These are phyloP conservation scores for Acacia confusa DNA, from an alignment of 306 rosid species.

Conservation along the genomic window DNA sequence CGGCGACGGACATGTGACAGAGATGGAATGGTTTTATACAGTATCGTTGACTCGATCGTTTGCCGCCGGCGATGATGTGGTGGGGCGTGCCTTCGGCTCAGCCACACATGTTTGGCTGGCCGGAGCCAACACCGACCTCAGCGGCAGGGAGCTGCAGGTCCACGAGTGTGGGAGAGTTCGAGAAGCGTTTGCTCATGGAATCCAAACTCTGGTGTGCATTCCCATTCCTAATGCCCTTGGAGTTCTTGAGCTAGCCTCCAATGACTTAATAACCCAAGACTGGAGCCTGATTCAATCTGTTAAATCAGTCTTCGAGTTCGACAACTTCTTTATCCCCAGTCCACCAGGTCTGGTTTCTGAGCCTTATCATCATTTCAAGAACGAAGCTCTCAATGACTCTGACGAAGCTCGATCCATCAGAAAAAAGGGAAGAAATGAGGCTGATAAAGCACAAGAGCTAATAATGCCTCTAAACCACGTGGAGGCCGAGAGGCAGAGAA, in stretches of 20 bases:
- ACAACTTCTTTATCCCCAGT: background rate
- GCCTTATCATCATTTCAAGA: background rate
- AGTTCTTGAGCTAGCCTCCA: constrained; percentile 50
- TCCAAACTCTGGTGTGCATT: constrained; percentile 46
- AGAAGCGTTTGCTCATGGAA: constrained; percentile 42
- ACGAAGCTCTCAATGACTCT: constrained; percentile 22
- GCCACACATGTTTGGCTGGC: constrained; percentile 46
- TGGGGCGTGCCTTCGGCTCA: constrained; percentile 36
- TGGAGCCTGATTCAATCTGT: constrained; percentile 34
- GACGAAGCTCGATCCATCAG: background rate
- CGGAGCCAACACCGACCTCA: background rate
- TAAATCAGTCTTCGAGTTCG: constrained; percentile 30
- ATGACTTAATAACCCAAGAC: constrained; percentile 31
- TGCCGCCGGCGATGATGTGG: constrained; percentile 6
- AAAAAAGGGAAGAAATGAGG: constrained; percentile 27
- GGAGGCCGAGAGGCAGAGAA: constrained; percentile 65
- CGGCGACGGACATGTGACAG: background rate
- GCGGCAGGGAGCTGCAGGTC: constrained; percentile 3
- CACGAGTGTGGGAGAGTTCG: constrained; percentile 47
- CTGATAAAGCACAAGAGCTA: background rate
- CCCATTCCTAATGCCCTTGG: constrained; percentile 35
- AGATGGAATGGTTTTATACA: constrained; percentile 43
- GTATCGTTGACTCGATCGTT: constrained; percentile 30
- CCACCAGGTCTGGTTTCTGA: background rate
- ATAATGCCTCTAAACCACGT: constrained; percentile 46